Base-by-base conservation (phyloP, 805 yeast genomes). In the Candida silvicultrix region DNA sequence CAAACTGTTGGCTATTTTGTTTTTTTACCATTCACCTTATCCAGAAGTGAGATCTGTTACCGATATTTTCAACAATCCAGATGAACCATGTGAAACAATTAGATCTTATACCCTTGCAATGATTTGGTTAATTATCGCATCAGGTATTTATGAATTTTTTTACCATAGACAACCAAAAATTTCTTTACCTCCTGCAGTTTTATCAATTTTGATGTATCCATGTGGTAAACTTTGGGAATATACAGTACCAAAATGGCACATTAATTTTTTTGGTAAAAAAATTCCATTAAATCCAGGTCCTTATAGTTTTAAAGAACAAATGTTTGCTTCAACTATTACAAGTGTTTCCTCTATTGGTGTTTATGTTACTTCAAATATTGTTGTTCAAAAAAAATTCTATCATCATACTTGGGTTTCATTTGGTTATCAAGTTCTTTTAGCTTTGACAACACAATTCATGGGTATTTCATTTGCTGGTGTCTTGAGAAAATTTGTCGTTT, bases 401-500 rank as follows among this genome's bases (percentile, higher is more conserved):
- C 45, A 56, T 15, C 55, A 63, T 37, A 43, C 53, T 7, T 60
- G 36, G 67, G 64, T 66, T 12, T 46, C 51, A 15, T 71, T 75
- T 60, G 75, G 80, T 1, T 83, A 73, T 60, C 82, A 79, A 60
- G 52, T 80, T 14, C 52, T 79, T 32, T 66, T 82, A 31, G 64
- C 76, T 1, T 51, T 80, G 4, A 71, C 83, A 2, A 71, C 85
- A 2, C 83, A 81, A 57, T 78, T 77, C 49, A 63, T 83, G 52
- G 89, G 89, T 21, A 77, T 80, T 55, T 82, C 85, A 1, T 73
- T 83, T 58, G 86, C 88, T 6, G 83, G 85, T 42, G 56, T 82
- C 19, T 71, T 81, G 71, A 72, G 84, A 55, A 74, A 76, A 48
- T 75, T 82, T 29, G 71, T 71, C 2, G 72, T 80, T 9, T 78